phyloP scores from a whole-genome alignment of 169 alveolate genomes.

The Plasmodium gonderi region DNA sequence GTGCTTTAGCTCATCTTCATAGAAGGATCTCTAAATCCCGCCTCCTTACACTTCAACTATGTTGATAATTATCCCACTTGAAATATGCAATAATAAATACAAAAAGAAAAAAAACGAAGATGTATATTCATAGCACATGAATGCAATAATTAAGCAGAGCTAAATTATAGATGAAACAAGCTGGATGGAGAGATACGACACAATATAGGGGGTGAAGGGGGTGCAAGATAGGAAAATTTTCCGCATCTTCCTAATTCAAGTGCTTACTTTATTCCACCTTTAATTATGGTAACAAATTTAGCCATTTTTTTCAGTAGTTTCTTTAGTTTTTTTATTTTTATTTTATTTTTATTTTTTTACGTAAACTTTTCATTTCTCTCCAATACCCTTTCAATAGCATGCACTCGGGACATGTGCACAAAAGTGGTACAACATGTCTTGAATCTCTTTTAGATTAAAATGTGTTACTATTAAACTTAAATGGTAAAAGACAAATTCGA shows the following conservation, averaged over 20 bases:
- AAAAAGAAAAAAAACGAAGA: no score
- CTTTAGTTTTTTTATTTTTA: not conserved
- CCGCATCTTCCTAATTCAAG: not conserved
- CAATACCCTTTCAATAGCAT: no score
- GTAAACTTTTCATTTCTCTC: no score
- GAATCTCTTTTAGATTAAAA: not conserved
- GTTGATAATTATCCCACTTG: no score
- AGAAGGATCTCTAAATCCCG: not conserved
- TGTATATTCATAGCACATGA: no score
- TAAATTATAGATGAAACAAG: no score
- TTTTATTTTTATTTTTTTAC: not conserved
- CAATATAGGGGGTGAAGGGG: not conserved
- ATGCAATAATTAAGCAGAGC: no score
- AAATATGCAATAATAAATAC: no score
- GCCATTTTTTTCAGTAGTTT: not conserved
- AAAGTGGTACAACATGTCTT: not conserved
- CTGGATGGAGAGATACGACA: no score
- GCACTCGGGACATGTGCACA: not conserved
- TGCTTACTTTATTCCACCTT: not conserved
- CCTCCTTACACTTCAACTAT: no score
- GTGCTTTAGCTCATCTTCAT: not conserved
- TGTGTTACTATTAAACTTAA: not conserved
- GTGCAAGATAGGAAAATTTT: not conserved
- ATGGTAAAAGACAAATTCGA: conserved; percentile 24
- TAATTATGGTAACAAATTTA: not conserved